phyloP scores from a whole-genome alignment of 2,329 filamentous ascomycete species.

The Diaporthe amygdali region DNA sequence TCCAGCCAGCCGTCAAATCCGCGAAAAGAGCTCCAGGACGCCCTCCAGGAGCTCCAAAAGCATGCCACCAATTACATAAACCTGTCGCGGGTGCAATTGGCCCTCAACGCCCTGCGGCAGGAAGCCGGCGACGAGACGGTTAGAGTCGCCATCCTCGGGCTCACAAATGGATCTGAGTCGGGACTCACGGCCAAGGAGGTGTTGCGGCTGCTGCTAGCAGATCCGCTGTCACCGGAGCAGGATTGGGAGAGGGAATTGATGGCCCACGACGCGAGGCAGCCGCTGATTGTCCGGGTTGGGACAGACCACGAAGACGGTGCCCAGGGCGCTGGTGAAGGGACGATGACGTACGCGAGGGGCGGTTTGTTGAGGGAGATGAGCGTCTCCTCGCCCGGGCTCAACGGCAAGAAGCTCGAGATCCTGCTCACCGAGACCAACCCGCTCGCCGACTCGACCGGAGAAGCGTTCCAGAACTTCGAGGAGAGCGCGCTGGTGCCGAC shows the following conservation, averaged over 20 bases:
- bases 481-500: conserved; percentile 78
- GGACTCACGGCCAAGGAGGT: conserved; percentile 65
- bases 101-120: conserved; percentile 67
- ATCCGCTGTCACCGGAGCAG: conserved; percentile 67
- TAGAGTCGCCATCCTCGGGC: conserved; percentile 61
- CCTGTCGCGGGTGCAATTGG: conserved; percentile 74
- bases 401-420: conserved; percentile 69
- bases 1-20: conserved; percentile 33
- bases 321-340: conserved; percentile 41
- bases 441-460: conserved; percentile 49
- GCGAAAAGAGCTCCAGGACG: conserved; percentile 61
- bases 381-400: conserved; percentile 67
- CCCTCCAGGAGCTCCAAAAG: conserved; percentile 65
- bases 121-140: conserved; percentile 61
- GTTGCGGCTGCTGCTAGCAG: conserved; percentile 71
- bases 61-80: conserved; percentile 67
- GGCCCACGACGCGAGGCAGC: conserved; percentile 53
- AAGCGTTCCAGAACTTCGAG: conserved; percentile 49
- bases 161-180: conserved; percentile 44
- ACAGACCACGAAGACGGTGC: conserved; percentile 34
- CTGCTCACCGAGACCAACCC: conserved; percentile 59
- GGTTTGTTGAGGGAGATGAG: conserved; percentile 62
- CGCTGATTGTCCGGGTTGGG: conserved; percentile 67
- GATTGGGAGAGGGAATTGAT: conserved; percentile 71
- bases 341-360: conserved; percentile 42